Base-by-base conservation (phyloP, 2,329 filamentous ascomycete species). In the Aulographum hederae region DNA sequence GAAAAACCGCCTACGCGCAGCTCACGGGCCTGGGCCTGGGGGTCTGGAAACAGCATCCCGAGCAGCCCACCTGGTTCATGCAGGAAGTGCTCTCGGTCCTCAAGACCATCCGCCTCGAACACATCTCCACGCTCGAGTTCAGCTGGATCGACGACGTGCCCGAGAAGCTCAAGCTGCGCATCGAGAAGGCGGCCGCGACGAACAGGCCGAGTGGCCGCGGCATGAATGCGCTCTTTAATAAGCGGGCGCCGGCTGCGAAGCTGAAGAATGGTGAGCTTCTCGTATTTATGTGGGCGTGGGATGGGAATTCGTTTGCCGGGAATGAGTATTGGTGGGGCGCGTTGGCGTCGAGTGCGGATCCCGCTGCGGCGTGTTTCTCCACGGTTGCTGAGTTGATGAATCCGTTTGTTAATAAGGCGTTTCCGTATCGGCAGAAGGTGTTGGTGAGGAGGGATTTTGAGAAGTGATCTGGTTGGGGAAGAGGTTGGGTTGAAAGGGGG, bases 201-300 rank as follows among this genome's bases (percentile, higher is more conserved):
- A 23, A 5, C 18, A 15, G 2, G 31, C 19, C 3, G 17, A 4
- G 32, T 15, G 6, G n/a, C 20, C 2, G 35, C 32, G 38, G 33
- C 6, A 42, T 49, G 28, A 31, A 38, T 4, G 39, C 44, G 5
- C n/a, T 41, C 3, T 51, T 49, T 37, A 46, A 37, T 12, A 38
- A 38, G 12, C 39, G 42, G 19, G 41, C 45, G 36, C 47, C 48
- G 4, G 44, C 46, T 5, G 43, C 38, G 28, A 45, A 46, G 25
- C 33, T 50, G 18, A 34, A 35, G 4, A 34, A 33, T 4, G 37
- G 43, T 11, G 25, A 32, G 26, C 37, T 51, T 15, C 38, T 51
- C 12, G 43, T 52, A 15, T 26, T 50, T 30, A 47, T 40, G 26
- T 51, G 48, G 37, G 47, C 47, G 2, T 52, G 47, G 46, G 48